These are phyloP conservation scores for Fusarium phyllophilum DNA, from an alignment of 2,329 filamentous ascomycete genomes.

Conservation along the genomic window DNA sequence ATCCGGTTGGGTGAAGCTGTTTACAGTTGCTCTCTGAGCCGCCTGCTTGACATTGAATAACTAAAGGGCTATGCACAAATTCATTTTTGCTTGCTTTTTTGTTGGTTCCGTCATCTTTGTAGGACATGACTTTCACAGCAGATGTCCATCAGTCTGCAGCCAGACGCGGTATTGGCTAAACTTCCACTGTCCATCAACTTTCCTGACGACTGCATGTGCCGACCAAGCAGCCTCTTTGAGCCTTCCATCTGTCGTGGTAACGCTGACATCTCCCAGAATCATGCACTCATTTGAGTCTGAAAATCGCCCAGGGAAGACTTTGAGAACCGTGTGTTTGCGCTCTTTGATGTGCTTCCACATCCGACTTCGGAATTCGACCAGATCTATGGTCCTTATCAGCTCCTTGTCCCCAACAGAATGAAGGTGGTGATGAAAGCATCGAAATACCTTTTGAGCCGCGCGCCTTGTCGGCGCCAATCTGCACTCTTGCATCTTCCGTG, in stretches of 20 bases:
- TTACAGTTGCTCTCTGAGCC: background rate
- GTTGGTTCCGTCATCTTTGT: background rate
- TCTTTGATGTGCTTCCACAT: constrained; percentile 57
- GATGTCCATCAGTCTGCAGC: constrained; percentile 42
- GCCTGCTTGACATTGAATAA: constrained; percentile 12
- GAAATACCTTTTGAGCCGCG: constrained; percentile 48
- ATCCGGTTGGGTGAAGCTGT: constrained; percentile 17
- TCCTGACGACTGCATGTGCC: constrained; percentile 46
- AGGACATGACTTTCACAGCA: constrained; percentile 13
- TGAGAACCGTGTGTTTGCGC: constrained; percentile 54
- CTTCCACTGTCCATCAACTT: constrained; percentile 48
- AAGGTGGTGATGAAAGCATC: background rate
- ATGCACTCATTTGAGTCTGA: constrained; percentile 40
- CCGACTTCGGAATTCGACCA: constrained; percentile 51
- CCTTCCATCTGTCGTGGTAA: constrained; percentile 43
- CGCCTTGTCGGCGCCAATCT: constrained; percentile 54
- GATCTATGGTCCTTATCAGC: constrained; percentile 47
- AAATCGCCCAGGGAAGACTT: constrained; percentile 56
- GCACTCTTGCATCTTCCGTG: constrained; percentile 52
- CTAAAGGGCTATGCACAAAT: constrained; percentile 22
- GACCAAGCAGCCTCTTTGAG: constrained; percentile 45
- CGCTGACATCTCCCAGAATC: constrained; percentile 46
- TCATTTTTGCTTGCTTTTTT: constrained; percentile 11
- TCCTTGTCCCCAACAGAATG: background rate
- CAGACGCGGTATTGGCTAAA: constrained; percentile 48